phyloP scores from a whole-genome alignment of 2,329 filamentous ascomycete genomes.

The Fusarium piperis region DNA sequence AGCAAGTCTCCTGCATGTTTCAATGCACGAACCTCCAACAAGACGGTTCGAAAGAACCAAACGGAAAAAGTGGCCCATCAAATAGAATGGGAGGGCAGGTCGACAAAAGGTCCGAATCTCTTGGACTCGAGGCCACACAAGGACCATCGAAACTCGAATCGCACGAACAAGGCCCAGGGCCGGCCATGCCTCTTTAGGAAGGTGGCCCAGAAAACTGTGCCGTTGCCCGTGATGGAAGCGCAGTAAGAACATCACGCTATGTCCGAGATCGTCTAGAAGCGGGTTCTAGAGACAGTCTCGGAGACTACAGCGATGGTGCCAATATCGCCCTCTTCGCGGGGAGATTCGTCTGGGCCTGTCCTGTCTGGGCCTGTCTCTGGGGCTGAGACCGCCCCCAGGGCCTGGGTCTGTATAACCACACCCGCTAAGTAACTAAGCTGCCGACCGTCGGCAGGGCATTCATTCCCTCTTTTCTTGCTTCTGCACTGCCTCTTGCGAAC shows the following conservation, averaged over 20 bases:
- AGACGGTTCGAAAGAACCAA: conserved; percentile 6
- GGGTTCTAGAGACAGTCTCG: conserved; percentile 1
- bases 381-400: conserved; percentile 28
- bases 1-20: neutral
- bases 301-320: conserved; percentile 3
- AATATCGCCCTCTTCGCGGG: conserved; percentile 31
- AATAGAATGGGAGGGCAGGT: conserved; percentile 1
- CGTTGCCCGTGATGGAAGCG: conserved; percentile 27
- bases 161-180: conserved; percentile 15
- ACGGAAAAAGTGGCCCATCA: conserved; percentile 1
- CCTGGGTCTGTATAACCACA: conserved; percentile 33
- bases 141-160: conserved; percentile 16
- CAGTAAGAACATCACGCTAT: conserved; percentile 11
- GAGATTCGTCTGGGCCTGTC: conserved; percentile 19
- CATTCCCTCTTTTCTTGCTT: conserved; percentile 22
- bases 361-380: conserved; percentile 27
- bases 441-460: conserved; percentile 25
- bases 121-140: conserved; percentile 19
- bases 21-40: neutral
- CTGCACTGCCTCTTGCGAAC: conserved; percentile 23
- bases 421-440: conserved; percentile 20
- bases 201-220: conserved; percentile 23
- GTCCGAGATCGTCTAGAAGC: conserved; percentile 22
- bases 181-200: conserved; percentile 27
- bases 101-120: conserved; percentile 41